phyloP scores from a whole-genome alignment of 768 basidiomycete genomes.

The Phylloporus rhodoxanthus region DNA sequence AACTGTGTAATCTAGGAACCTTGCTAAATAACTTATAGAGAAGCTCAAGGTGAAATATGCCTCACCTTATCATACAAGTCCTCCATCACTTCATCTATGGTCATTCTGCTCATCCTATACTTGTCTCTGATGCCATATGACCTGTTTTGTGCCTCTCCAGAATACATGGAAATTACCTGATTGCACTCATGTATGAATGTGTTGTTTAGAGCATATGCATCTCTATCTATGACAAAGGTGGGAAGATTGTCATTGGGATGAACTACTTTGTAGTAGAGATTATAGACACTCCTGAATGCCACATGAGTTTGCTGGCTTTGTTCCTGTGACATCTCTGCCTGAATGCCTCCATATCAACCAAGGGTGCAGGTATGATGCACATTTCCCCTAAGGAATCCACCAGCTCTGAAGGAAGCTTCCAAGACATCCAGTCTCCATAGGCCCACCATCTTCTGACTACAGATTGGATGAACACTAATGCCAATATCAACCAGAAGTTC shows the following conservation, averaged over 20 bases:
- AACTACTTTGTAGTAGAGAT: conserved; percentile 11
- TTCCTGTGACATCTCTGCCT: no score
- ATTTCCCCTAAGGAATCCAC: conserved; percentile 3
- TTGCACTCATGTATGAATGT: no score
- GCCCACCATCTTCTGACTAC: no score
- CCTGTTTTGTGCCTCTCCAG: no score
- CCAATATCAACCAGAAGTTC: conserved; percentile 4
- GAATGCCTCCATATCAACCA: conserved; percentile 3
- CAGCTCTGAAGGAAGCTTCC: no score
- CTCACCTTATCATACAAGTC: not conserved
- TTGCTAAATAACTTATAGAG: no score
- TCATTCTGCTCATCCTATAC: no score
- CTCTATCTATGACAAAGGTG: not conserved
- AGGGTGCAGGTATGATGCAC: conserved; percentile 7
- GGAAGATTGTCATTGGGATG: not conserved
- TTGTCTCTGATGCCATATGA: no score
- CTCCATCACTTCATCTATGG: not conserved
- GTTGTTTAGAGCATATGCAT: conserved; percentile 4
- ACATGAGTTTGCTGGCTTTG: conserved; percentile 1
- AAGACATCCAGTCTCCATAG: no score
- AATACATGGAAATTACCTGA: no score
- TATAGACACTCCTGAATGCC: conserved; percentile 12
- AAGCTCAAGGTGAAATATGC: not conserved
- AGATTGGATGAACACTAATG: not conserved
- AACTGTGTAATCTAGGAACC: not conserved